These are phyloP conservation scores for Phaeomoniella chlamydospora DNA, from an alignment of 2,329 filamentous ascomycete species.

Conservation along the genomic window DNA sequence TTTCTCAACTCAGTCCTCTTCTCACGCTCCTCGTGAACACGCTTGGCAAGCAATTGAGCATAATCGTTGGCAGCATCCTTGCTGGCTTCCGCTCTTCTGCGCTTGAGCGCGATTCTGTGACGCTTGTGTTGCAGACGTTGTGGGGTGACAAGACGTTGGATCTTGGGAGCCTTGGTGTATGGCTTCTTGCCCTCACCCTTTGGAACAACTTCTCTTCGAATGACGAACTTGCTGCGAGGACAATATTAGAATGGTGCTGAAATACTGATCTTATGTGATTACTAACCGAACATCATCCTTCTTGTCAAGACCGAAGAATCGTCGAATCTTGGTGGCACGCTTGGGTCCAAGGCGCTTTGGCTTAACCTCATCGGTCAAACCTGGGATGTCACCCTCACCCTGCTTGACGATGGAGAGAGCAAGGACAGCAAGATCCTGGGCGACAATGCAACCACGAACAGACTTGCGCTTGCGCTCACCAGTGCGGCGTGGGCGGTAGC, in stretches of 20 bases:
- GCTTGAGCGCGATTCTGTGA: slow-evolving; percentile 95
- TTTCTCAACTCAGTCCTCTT: slow-evolving; percentile 90
- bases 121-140: slow-evolving; percentile 99
- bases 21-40: slow-evolving; percentile 89
- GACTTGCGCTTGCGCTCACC: slow-evolving; percentile 99
- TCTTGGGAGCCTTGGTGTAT: slow-evolving; percentile 99
- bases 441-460: slow-evolving; percentile 97
- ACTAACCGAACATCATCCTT: slow-evolving; percentile 94
- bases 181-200: slow-evolving; percentile 95
- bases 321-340: slow-evolving; percentile 99
- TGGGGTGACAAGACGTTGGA: slow-evolving; percentile 98
- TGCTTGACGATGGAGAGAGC: slow-evolving; percentile 96
- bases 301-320: slow-evolving; percentile 99
- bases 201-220: slow-evolving; percentile 92
- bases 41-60: slow-evolving; percentile 88
- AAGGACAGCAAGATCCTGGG: slow-evolving; percentile 85
- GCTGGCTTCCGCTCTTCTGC: slow-evolving; percentile 87
- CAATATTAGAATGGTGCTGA: slow-evolving; percentile 13
- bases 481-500: slow-evolving; percentile 95
- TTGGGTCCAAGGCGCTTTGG: slow-evolving; percentile 99
- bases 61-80: slow-evolving; percentile 99
- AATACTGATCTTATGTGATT: slow-evolving; percentile 18
- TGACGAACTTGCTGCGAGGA: slow-evolving; percentile 94
- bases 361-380: slow-evolving; percentile 93
- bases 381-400: slow-evolving; percentile 85